Percentiles rank a stretch among this genome's conserved stretches.
These are phyloP conservation scores for Moesziomyces sp. DNA, from an alignment of 1,284 basidiomycete species.

Conservation along the genomic window DNA sequence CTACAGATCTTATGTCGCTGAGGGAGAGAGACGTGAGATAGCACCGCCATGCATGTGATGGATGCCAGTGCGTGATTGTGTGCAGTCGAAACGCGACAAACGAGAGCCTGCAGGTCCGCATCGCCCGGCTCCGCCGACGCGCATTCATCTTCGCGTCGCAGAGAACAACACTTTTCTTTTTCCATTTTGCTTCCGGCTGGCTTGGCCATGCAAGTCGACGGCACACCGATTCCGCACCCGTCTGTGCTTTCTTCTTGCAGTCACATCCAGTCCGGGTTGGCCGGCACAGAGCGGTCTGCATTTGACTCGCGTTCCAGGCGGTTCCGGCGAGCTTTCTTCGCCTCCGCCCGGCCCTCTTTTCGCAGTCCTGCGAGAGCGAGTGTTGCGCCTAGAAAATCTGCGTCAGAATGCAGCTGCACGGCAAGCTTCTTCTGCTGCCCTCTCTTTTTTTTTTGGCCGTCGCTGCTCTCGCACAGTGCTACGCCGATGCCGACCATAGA, in stretches of 20 bases:
- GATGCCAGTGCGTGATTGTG: neutral
- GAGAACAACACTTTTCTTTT: slow-evolving; percentile 8
- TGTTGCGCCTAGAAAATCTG: neutral
- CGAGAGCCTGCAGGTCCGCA: too few relatives aligned
- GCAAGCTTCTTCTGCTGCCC: neutral
- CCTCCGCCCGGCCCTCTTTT: neutral
- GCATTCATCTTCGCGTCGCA: neutral
- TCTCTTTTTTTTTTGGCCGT: neutral
- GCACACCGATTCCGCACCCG: too few relatives aligned
- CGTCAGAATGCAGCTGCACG: slow-evolving; percentile 13
- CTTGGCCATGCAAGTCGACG: neutral
- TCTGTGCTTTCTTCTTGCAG: neutral
- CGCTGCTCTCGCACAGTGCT: neutral
- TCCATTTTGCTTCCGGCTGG: neutral
- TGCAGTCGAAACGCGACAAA: too few relatives aligned
- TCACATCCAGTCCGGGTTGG: neutral
- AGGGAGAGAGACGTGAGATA: neutral
- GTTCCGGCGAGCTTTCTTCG: too few relatives aligned
- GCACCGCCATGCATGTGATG: neutral
- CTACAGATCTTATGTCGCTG: too few relatives aligned
- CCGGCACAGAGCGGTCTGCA: neutral
- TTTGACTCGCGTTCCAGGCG: neutral
- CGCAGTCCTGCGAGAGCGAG: too few relatives aligned
- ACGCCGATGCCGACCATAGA: neutral
- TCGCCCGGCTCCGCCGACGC: neutral